Evolutionary conservation across 257 asterid species (phyloP), one percentile per base, ranked within the genome.

Genomic region (Asclepias syriaca): DNA sequence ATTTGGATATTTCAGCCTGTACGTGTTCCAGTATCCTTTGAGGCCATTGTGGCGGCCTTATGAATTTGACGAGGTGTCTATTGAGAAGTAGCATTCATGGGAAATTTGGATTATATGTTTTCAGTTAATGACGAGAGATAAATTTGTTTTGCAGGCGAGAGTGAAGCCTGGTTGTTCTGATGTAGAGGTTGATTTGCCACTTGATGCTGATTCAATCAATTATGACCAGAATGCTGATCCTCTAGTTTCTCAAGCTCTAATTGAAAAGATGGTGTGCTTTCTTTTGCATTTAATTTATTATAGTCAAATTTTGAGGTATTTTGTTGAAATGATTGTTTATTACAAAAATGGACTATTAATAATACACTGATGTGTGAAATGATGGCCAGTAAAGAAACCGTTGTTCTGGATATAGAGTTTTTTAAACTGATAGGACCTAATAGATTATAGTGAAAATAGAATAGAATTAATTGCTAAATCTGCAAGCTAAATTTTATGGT

Each of bases 21-120:
- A 86, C 74, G 85, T 87, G 75, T 68, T 89, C 76, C 98, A 93
- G 76, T 93, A 79, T 79, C 96, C 96, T 5, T 78, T 88, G n/a
- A 87, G 97, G 79, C 93, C 91, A 2, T 3, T 59, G 74, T 93
- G 97, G 97, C 82, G 98, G 55, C 97, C 98, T 0, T 93, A 93
- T 81, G 98, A 84, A 29, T 69, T 91, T 81, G 95, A 88, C 0
- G 95, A 84, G 4, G 27, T 24, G 27, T 24, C 0, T 24, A 24
- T 24, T 45, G 19, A 45, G n/a, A 46, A 50, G 14, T 27, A 22
- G 37, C 16, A 15, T 16, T 65, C 4, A 4, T 50, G 15, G 43
- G 1, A 29, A 6, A 13, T 4, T 54, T 19, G 2, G 32, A 40
- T 24, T 12, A 24, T 43, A 32, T 37, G 61, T 39, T 50, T 5